Base-by-base conservation (phyloP, 306 rosid species). In the Pueraria montana region DNA sequence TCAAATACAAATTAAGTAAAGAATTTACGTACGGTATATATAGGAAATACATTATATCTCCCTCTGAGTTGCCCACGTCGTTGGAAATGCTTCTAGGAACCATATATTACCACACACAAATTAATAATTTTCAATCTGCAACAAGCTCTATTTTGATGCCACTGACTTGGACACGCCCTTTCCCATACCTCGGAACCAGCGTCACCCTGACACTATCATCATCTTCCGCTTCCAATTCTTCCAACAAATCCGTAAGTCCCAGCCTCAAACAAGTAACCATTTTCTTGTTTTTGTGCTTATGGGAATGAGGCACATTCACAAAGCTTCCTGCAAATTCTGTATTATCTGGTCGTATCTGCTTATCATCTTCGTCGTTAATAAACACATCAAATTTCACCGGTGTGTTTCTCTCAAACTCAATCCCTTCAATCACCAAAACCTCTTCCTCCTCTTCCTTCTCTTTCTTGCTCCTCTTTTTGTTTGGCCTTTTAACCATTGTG, bases 321-420 rank as follows among this genome's bases (percentile, higher is more conserved):
- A 90, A 95, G 74, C 98, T 93, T 2, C 98, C 98, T 1, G 95
- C 97, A 72, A 89, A 95, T 84, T 95, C 98, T 0, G 92, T 88
- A 46, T 90, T 85, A 6, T 56, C 87, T 0, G 98, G 85, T 2
- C 87, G 55, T 1, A 81, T 80, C 4, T 74, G 77, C 48, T 1
- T 71, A 16, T 89, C 98, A 56, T 93, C 94, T 77, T 93, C 97
- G 34, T 95, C 97, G 52, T 95, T 93, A 18, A 95, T 64, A 20
- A 64, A 87, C 34, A 93, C 98, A 12, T 95, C 98, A 40, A 93
- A 95, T 71, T 93, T 95, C 52, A 95, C 82, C 0, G 84, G 38
- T 0, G 0, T 4, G 2, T 82, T 77, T 12, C 87, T 74, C 0
- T 90, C 95, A 72, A 90, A 93, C 79, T 89, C 92, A 9, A 95